Conservation (phyloP, 768 basidiomycete species). For the Boletus fagicola region DNA sequence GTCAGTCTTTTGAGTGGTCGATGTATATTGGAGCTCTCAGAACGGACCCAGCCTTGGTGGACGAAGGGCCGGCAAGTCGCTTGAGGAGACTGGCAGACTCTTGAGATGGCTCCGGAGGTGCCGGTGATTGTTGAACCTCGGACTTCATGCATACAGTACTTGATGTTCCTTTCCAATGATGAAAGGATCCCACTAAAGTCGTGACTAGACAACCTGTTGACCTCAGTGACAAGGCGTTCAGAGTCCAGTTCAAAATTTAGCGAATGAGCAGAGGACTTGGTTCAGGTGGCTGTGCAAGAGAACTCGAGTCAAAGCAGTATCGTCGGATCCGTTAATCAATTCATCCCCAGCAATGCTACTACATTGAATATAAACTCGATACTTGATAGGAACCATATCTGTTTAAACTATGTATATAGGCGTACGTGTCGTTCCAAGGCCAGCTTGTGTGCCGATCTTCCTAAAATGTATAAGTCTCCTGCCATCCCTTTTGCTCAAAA, state of each 20-base stretch:
- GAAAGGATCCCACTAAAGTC: neutral
- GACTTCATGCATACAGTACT: constrained; percentile 19
- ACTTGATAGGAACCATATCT: neutral
- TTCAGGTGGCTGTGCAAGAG: constrained; percentile 8
- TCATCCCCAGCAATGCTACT: neutral
- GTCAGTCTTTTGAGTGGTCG: constrained; percentile 11
- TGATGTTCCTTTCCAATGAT: neutral
- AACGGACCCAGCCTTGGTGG: constrained; percentile 82
- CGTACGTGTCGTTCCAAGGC: constrained; percentile 4
- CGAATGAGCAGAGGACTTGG: neutral
- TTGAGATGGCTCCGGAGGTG: constrained; percentile 47
- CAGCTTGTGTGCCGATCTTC: constrained; percentile 9
- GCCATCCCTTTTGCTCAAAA: neutral
- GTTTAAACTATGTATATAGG: neutral
- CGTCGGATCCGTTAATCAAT: no score
- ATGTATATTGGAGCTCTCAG: neutral
- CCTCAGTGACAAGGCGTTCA: neutral
- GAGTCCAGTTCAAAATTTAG: neutral
- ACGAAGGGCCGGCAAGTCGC: constrained; percentile 84
- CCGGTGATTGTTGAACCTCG: constrained; percentile 15
- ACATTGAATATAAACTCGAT: neutral
- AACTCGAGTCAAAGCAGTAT: no score
- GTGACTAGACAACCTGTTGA: neutral
- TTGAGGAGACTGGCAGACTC: constrained; percentile 68
- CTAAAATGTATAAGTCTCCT: neutral